These are phyloP conservation scores for Pseudocercospora crystallina DNA, from an alignment of 2,329 filamentous ascomycete genomes.

Conservation along the genomic window DNA sequence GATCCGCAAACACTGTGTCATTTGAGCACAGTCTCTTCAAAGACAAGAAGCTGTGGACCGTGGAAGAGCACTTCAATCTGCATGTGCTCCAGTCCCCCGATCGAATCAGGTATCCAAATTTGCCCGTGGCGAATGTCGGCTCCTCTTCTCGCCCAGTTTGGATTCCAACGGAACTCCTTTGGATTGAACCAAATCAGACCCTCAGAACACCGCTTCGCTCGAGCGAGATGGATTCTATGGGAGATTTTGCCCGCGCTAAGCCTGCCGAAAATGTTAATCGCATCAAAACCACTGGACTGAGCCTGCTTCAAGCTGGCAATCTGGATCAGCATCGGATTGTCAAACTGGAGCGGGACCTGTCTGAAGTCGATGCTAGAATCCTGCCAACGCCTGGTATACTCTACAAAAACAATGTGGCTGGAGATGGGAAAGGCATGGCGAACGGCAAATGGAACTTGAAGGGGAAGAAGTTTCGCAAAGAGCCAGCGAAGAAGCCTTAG, in stretches of 20 bases:
- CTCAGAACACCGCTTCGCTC: constrained; percentile 3
- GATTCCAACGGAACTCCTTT: constrained; percentile 11
- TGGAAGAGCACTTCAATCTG: constrained; percentile 11
- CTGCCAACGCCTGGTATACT: neutral
- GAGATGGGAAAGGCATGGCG: neutral
- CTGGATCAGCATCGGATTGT: neutral
- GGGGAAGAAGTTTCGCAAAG: neutral
- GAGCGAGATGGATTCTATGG: constrained; percentile 4
- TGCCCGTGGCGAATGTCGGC: constrained; percentile 8
- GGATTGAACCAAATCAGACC: constrained; percentile 10
- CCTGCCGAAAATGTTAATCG: neutral
- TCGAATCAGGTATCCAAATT: neutral
- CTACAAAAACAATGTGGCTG: neutral
- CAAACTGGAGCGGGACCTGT: neutral
- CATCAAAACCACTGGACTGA: neutral
- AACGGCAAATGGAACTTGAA: constrained; percentile 2
- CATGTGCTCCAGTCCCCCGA: neutral
- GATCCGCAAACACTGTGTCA: neutral
- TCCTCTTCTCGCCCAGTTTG: neutral
- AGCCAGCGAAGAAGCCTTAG: no score
- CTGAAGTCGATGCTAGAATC: neutral
- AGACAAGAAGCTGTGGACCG: no score
- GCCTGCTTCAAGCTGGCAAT: neutral
- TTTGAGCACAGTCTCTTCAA: no score
- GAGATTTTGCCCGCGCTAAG: neutral